These are phyloP conservation scores for Penicillium expansum DNA, from an alignment of 2,329 filamentous ascomycete species.

Conservation along the genomic window DNA sequence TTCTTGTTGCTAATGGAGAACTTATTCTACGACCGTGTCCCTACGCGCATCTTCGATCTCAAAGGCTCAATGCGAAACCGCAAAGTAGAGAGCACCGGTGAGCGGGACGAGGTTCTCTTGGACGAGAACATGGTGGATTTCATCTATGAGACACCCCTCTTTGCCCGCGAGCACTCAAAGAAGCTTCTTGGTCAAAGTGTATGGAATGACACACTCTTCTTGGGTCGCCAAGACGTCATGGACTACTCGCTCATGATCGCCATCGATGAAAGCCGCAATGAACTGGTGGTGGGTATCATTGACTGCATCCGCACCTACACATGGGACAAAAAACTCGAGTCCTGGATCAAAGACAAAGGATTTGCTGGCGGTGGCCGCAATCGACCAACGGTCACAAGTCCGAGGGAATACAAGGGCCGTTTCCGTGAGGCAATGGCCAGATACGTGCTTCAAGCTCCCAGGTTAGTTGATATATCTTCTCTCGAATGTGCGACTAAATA, in stretches of 20 bases:
- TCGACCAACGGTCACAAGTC: conserved; percentile 90
- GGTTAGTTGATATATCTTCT: conserved; percentile 33
- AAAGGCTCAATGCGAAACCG: conserved; percentile 99
- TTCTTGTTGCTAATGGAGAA: conserved; percentile 97
- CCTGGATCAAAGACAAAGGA: conserved; percentile 97
- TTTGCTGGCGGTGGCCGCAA: conserved; percentile 76
- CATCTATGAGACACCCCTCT: conserved; percentile 94
- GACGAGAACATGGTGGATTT: conserved; percentile 99
- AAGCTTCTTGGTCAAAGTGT: conserved; percentile 87
- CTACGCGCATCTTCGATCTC: conserved; percentile 87
- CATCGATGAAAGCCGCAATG: conserved; percentile 83
- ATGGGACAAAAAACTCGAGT: conserved; percentile 99
- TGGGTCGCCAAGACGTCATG: conserved; percentile 96
- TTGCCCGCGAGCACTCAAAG: conserved; percentile 93
- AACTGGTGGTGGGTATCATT: conserved; percentile 95
- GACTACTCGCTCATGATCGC: conserved; percentile 99
- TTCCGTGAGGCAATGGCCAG: conserved; percentile 96
- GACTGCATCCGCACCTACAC: conserved; percentile 98
- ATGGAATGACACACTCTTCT: conserved; percentile 95
- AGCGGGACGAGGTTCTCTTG: conserved; percentile 91
- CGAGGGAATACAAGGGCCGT: conserved; percentile 93
- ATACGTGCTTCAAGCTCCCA: conserved; percentile 59
- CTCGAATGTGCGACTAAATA: background rate
- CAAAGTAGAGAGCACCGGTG: conserved; percentile 91
- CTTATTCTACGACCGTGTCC: conserved; percentile 89